A percentile compares a stretch with the other conserved stretches of the same genome.
Evolutionary conservation across 1,284 basidiomycete genomes (phyloP).

Genomic region (Tilletia caries): DNA sequence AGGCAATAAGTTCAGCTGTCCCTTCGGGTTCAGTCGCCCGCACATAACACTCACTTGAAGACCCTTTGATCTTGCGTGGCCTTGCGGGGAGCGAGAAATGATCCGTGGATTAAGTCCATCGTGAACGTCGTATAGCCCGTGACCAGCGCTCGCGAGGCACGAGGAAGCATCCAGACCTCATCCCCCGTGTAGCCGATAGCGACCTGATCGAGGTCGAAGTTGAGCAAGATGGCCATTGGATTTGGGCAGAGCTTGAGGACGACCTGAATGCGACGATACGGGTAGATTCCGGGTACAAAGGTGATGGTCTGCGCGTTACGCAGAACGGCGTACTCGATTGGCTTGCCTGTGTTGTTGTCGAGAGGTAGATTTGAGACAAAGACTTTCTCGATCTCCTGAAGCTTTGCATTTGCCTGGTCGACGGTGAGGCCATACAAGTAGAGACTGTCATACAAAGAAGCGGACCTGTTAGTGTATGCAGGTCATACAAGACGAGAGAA

Average conservation of each 20-base stretch:
- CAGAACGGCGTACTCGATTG: conserved; percentile 6
- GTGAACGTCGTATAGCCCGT: conserved; percentile 20
- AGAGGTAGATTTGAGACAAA: conserved; percentile 11
- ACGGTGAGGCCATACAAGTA: conserved; percentile 6
- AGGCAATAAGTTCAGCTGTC: neutral
- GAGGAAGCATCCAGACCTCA: conserved; percentile 27
- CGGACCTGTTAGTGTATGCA: neutral
- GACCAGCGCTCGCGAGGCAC: conserved; percentile 21
- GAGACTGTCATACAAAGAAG: neutral
- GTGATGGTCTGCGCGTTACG: conserved; percentile 23
- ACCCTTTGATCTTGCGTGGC: conserved; percentile 25
- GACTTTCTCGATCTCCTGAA: conserved; percentile 13
- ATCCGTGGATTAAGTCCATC: conserved; percentile 25
- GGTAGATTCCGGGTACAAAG: conserved; percentile 18
- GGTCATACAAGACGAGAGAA: too few relatives aligned
- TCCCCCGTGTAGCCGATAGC: conserved; percentile 20
- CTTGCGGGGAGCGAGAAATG: conserved; percentile 20
- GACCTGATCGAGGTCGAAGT: conserved; percentile 27
- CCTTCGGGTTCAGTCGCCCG: neutral
- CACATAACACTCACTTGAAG: conserved; percentile 7
- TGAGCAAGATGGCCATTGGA: conserved; percentile 23
- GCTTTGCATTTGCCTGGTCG: conserved; percentile 12
- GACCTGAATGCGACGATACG: conserved; percentile 20
- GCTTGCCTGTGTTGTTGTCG: neutral
- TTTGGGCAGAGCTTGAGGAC: conserved; percentile 20